phyloP scores from a whole-genome alignment of 1,284 basidiomycete genomes.

The Gymnopus androsaceus region DNA sequence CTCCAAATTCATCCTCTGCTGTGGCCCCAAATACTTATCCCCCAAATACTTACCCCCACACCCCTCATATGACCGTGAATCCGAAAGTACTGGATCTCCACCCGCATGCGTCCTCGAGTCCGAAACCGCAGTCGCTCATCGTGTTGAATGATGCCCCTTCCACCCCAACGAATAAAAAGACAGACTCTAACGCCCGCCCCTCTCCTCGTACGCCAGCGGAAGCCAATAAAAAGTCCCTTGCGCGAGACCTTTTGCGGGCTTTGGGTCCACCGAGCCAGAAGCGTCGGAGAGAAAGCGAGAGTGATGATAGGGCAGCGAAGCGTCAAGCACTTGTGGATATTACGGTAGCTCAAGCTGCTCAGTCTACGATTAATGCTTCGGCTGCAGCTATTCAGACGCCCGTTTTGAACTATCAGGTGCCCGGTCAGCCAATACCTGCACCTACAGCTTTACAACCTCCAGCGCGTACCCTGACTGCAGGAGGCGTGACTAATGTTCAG shows the following conservation, averaged over 20 bases:
- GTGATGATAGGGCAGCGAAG: neutral
- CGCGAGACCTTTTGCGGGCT: conserved; percentile 44
- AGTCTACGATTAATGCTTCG: neutral
- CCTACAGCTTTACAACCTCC: too few species aligned
- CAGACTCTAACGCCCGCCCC: neutral
- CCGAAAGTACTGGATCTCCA: neutral
- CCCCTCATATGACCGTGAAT: too few species aligned
- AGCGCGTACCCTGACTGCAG: too few species aligned
- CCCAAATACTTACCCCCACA: too few species aligned
- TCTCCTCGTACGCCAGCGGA: conserved; percentile 34
- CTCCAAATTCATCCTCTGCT: too few species aligned
- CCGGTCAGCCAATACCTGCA: too few species aligned
- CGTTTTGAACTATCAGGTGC: too few species aligned
- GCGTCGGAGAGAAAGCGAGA: neutral
- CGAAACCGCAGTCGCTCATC: neutral
- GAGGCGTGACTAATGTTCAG: too few species aligned
- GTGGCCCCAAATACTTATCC: too few species aligned
- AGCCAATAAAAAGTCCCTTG: conserved; percentile 40
- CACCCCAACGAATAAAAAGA: neutral
- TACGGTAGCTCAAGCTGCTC: neutral
- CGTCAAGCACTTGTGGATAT: neutral
- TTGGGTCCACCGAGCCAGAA: conserved; percentile 19
- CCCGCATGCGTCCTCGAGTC: neutral
- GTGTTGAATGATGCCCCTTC: neutral
- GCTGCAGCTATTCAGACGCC: neutral